Base-by-base conservation (phyloP, 768 basidiomycete species). In the Fistulinella prunicolor region DNA sequence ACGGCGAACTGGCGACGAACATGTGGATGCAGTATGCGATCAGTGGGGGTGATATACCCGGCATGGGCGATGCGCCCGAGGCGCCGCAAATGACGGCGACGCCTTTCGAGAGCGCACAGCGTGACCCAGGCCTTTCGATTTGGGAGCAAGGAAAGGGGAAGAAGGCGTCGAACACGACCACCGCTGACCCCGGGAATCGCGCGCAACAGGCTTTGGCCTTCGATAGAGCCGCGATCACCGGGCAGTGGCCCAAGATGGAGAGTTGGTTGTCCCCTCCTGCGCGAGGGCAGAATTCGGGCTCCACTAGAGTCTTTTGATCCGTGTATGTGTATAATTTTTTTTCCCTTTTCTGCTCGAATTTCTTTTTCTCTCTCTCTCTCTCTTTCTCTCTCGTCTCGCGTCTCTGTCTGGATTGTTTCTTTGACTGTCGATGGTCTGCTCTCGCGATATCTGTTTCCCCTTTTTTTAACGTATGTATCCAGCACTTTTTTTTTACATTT, bases 171-270 rank as follows among this genome's bases (percentile, higher is more conserved):
- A 45, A 46, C 26, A 42, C 54, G 26, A 38, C 44, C 22, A 38
- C 30, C 17, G 56, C 51, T 28, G 58, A 65, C 38, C 3, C 21
- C 38, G 59, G 55, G 38, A 58, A 57, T 47, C 60, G 62, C 52
- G 54, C 36, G 35, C 63, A 62, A 45, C 53, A 56, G 51, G 26
- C 62, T 21, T 47, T 61, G 41, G 57, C 29, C 46, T 61, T 58
- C 46, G 62, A 64, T 55, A 60, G 51, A 57, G 61, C 64, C 50
- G 58, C 55, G 47, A 12, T 57, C 29, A 38, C 59, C 39, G 65
- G 60, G 23, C 65, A 58, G 30, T 65, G 65, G 65, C 67, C 65
- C 43, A 69, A 66, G 59, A 63, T 69, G 67, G 65, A 67, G 57
- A 68, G 47, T 37, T 67, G 65, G 65, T 29, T 65, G 48, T 53